Evolutionary conservation across 1,284 basidiomycete species (phyloP), one percentile per base, ranked within the genome.

Genomic region (Phaffia rhodozyma): DNA sequence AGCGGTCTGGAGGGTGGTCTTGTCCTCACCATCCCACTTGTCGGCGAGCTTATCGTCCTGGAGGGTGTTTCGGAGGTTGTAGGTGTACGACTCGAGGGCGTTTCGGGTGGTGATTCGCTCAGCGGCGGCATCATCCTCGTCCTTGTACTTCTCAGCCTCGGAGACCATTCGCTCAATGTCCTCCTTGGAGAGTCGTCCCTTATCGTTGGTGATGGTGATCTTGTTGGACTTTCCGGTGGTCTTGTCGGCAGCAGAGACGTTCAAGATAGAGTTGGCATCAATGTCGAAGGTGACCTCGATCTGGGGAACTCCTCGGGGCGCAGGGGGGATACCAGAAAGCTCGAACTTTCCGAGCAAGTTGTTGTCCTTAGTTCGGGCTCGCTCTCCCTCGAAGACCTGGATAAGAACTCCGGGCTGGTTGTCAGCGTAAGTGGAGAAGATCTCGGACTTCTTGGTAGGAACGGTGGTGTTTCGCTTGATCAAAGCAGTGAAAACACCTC

Each of bases 311-410:
- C 94, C 94, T 81, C 94, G 91, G 69, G 94, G 94, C 57, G 93
- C 92, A 50, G 94, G 94, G 48, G 94, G 94, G 72, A 98, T 97
- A 68, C 93, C 93, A 62, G 92, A 86, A 61, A 97, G 88, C 80
- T 97, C 93, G 80, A 97, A 98, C 80, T 97, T 96, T 75, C 94
- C 94, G 78, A 98, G 90, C 62, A 97, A 77, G 82, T 97, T 97
- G 84, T 97, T 97, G 81, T 98, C 96, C 84, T 97, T 97, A 69
- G 93, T 97, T 74, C 92, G 89, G 61, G 93, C 90, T 83, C 94
- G 92, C 80, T 98, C 96, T 80, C 96, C 94, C 83, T 98, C 94
- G 79, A 84, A 98, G 66, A 98, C 94, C 78, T 97, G 94, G 79
- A 98, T 97, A 73, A 97, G 83, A 65, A 98, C 94, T 83, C 91